Evolutionary conservation across 176 grass and related monocot species (phyloP), one percentile per base, ranked within the genome.

Genomic region (Aegilops umbellulata): DNA sequence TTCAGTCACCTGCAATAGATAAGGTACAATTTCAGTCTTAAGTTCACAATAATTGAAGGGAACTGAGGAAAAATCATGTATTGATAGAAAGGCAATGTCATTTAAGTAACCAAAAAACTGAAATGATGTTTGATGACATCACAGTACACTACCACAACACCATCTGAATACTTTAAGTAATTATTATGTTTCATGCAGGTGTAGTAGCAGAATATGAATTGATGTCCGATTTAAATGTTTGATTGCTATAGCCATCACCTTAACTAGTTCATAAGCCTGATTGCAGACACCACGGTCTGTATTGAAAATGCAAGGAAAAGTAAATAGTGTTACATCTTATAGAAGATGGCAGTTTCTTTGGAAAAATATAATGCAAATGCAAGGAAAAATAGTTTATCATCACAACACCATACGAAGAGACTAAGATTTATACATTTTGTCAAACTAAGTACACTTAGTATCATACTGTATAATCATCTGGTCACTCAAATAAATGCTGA

Each of bases 1-100:
- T 44, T 97, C 94, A 80, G 94, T 97, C 16, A 97, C 94, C 94
- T 97, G 82, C 69, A 82, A 69, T 15, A 55, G 77, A 81, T 57
- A 61, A 65, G 20, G 15, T 64, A 4, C 35, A 46, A 74, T 22
- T 74, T 69, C 20, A 80, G 39, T 79, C 53, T 70, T n/a, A 41
- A 77, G 29, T 70, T 47, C n/a, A 51, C 29, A 73, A 20, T 17
- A 63, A 15, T 77, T 0, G n/a, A 70, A 87, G 9, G 69, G 34
- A 85, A 76, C 60, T 4, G 2, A 63, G 31, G 63, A 75, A 34
- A 86, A 29, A 69, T 44, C 74, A 82, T 47, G 20, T 29, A 65
- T 39, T 65, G 15, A 51, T 51, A 51, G 0, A 51, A 85, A 64
- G 39, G 8, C 32, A 27, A 42, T 46, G 38, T 31, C 25, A 30